phyloP scores from a whole-genome alignment of 495 filamentous ascomycete species.

The Cercophora samala region DNA sequence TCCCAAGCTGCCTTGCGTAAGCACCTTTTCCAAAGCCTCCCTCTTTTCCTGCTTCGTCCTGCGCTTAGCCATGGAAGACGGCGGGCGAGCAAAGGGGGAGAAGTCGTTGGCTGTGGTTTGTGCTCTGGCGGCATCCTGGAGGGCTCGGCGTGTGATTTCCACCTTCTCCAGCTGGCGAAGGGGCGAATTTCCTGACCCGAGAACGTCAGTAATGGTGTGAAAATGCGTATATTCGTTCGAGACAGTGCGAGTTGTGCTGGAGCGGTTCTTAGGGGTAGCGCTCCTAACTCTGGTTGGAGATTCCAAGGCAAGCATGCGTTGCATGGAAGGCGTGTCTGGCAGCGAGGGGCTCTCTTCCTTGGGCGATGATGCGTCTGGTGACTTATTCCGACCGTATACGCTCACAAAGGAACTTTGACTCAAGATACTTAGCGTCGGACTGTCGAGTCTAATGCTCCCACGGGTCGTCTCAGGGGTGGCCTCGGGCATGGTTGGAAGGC shows the following conservation, averaged over 20 bases:
- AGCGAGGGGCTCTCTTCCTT: constrained; percentile 25
- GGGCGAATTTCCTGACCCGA: constrained; percentile 38
- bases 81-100: constrained; percentile 21
- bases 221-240: constrained; percentile 30
- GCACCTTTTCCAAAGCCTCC: constrained; percentile 39
- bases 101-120: constrained; percentile 25
- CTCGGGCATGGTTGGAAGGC: constrained; percentile 37
- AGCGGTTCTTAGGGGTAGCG: constrained; percentile 22
- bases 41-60: constrained; percentile 42
- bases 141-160: constrained; percentile 21
- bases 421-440: constrained; percentile 69
- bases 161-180: constrained; percentile 43
- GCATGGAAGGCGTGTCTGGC: constrained; percentile 30
- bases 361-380: constrained; percentile 23
- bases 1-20: constrained; percentile 34
- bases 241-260: constrained; percentile 18
- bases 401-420: constrained; percentile 78
- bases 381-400: constrained; percentile 53
- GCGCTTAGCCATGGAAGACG: constrained; percentile 22
- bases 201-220: constrained; percentile 41
- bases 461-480: constrained; percentile 35
- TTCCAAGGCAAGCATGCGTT: constrained; percentile 18
- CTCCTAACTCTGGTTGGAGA: constrained; percentile 20
- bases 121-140: constrained; percentile 26
- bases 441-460: constrained; percentile 40